Evolutionary conservation across 169 alveolate genomes (phyloP).

Genomic region (Besnoitia besnoiti): DNA sequence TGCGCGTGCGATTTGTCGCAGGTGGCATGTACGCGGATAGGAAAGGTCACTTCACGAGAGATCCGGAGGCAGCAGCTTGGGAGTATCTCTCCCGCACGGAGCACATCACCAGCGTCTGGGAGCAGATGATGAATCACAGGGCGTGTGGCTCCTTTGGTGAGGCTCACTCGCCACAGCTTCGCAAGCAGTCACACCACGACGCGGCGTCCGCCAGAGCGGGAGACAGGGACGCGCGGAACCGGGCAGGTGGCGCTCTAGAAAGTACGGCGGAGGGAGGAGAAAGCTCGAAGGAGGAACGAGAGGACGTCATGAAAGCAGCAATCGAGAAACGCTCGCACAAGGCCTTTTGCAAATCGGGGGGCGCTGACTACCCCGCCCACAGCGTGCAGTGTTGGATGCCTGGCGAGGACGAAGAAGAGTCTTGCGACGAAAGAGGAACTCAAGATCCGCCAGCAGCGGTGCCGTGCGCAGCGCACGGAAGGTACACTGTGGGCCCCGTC

Average conservation of each 20-base stretch:
- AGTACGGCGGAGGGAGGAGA: neutral
- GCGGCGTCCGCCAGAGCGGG: neutral
- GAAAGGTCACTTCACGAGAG: neutral
- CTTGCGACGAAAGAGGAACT: too few species aligned
- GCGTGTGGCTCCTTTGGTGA: neutral
- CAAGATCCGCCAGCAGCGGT: neutral
- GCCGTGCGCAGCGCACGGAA: neutral
- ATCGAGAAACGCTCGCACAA: neutral
- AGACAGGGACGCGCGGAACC: neutral
- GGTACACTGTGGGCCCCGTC: neutral
- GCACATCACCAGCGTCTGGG: neutral
- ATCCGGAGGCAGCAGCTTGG: neutral
- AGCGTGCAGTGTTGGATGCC: neutral
- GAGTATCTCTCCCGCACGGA: constrained; percentile 19
- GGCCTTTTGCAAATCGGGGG: neutral
- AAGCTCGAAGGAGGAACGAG: neutral
- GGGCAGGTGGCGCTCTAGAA: neutral
- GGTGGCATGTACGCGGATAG: constrained; percentile 23
- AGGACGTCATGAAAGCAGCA: too few species aligned
- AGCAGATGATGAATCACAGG: neutral
- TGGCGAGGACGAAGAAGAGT: neutral
- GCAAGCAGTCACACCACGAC: neutral
- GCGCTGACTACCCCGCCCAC: neutral
- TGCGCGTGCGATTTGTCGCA: neutral
- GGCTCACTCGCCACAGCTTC: neutral